Conservation (phyloP, 345 rosid species). For the Citrus unshiu region DNA sequence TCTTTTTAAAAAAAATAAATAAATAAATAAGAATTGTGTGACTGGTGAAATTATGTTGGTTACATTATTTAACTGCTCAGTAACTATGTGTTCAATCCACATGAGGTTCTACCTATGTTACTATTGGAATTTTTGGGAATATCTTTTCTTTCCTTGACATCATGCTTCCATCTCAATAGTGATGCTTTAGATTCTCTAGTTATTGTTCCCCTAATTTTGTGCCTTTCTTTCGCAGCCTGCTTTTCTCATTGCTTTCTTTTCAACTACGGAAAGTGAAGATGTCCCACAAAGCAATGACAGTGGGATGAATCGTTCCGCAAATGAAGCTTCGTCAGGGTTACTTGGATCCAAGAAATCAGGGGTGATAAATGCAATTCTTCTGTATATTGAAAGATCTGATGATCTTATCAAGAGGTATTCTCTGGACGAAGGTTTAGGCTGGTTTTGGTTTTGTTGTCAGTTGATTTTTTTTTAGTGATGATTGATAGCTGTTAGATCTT, state of each 20-base stretch:
- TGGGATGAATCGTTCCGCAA: slow-evolving; percentile 30
- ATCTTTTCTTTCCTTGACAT: not conserved
- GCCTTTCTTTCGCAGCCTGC: slow-evolving; percentile 63
- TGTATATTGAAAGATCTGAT: slow-evolving; percentile 48
- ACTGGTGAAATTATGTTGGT: not conserved
- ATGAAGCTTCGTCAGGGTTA: slow-evolving; percentile 30
- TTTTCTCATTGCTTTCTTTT: slow-evolving; percentile 61
- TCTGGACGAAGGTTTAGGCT: not conserved
- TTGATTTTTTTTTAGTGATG: not conserved
- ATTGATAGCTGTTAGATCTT: slow-evolving; percentile 11
- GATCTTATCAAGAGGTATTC: slow-evolving; percentile 67
- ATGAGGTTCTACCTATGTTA: not conserved
- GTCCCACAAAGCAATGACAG: slow-evolving; percentile 26
- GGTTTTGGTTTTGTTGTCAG: slow-evolving; percentile 6
- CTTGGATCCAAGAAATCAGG: slow-evolving; percentile 36
- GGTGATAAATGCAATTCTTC: slow-evolving; percentile 45
- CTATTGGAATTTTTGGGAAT: not conserved
- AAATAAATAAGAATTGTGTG: not conserved
- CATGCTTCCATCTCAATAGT: not conserved
- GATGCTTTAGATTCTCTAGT: not conserved
- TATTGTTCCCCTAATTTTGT: slow-evolving; percentile 6
- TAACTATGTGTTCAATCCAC: not conserved
- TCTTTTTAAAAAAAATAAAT: not conserved
- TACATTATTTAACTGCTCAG: not conserved
- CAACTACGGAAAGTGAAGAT: slow-evolving; percentile 34